Base-by-base conservation (phyloP, 768 basidiomycete species). In the Suillus clintonianus region DNA sequence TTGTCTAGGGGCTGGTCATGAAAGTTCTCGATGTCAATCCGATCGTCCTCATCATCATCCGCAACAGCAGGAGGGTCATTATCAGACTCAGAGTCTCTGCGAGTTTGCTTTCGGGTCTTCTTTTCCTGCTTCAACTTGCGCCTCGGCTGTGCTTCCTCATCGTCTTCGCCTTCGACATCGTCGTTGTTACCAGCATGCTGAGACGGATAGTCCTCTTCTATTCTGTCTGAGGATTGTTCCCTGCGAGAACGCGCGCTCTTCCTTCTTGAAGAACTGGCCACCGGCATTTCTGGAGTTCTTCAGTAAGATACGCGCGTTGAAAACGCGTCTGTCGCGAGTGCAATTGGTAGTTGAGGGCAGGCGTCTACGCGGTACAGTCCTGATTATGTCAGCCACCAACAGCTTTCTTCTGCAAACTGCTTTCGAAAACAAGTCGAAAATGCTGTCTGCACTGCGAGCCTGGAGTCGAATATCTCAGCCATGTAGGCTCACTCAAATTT, bases 1-100 rank as follows among this genome's bases (percentile, higher is more conserved):
- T 75, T 83, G 60, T 81, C 79, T 58, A 94, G 74, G 19, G 92
- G 90, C 64, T 91, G 89, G 73, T 92, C 84, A 7, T 69, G 76
- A 65, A 93, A 88, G 70, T 85, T 82, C 41, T 81, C 77, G 32
- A 88, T 82, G 64, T 91, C 86, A 59, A 92, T 88, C 22, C 76
- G 74, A 41, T 81, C 83, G 54, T 85, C 83, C 0, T 84, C 81
- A 4, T 75, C 76, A 1, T 83, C 82, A 0, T 81, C 81, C 5
- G 70, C 74, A 3, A 71, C 64, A 30, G 61, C 64, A 3, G 67
- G 67, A 0, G 67, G 70, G 43, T 57, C 71, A 68, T 60, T 65
- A 67, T 60, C 68, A 41, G 39, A 27, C 69, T 66, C 80, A 81
- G 62, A 76, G 77, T 65, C 77, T 73, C 67, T 79, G 74, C 61